phyloP scores from a whole-genome alignment of 139 green algal genomes.

The Zygnema cylindricum region DNA sequence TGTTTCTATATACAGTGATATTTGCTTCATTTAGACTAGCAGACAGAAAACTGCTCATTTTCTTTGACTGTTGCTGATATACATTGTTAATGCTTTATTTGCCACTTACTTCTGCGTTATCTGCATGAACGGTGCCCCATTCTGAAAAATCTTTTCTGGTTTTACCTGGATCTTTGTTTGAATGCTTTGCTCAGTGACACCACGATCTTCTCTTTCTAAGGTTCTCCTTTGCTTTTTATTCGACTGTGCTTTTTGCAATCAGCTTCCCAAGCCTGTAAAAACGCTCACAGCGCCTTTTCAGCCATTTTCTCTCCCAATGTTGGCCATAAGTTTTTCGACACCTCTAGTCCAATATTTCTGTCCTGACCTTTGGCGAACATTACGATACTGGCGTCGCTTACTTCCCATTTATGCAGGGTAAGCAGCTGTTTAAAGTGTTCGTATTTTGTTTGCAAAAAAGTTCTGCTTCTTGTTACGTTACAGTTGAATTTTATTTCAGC shows the following conservation, averaged over 20 bases:
- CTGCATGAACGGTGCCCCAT: background rate
- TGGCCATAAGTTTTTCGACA: background rate
- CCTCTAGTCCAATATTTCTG: slow-evolving; percentile 20
- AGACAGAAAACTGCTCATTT: too few species aligned
- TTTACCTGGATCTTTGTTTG: too few species aligned
- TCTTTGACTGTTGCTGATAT: too few species aligned
- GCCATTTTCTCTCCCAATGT: background rate
- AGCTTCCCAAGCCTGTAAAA: background rate
- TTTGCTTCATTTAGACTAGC: too few species aligned
- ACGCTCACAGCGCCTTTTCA: background rate
- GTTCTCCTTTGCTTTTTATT: background rate
- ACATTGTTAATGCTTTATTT: too few species aligned
- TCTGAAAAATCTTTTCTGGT: background rate
- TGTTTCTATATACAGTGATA: too few species aligned
- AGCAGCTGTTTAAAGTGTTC: background rate
- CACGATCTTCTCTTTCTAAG: background rate
- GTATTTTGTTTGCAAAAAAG: background rate
- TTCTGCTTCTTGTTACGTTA: background rate
- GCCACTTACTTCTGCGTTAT: background rate
- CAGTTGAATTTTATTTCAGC: background rate
- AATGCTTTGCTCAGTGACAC: background rate
- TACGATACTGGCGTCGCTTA: slow-evolving; percentile 50
- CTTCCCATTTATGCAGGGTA: slow-evolving; percentile 53
- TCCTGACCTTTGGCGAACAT: slow-evolving; percentile 50
- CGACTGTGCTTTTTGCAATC: background rate